phyloP scores from a whole-genome alignment of 1,284 basidiomycete species.

The Phlebopus sp. region DNA sequence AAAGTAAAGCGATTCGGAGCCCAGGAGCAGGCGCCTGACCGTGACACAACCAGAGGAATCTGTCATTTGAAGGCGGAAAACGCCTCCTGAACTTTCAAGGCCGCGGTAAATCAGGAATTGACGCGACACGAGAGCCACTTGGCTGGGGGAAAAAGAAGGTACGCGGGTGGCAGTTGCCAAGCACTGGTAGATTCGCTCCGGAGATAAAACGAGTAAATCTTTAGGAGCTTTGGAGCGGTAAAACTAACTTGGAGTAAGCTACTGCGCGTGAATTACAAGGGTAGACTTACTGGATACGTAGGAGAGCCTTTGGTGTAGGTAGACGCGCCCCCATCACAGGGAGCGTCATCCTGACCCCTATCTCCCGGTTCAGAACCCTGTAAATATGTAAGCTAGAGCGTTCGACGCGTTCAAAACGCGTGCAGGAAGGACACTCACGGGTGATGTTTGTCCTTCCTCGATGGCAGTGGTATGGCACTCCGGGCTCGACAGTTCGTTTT shows the following conservation, averaged over 20 bases:
- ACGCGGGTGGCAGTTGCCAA: neutral
- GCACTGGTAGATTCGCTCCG: neutral
- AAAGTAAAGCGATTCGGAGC: neutral
- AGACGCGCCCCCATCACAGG: no score
- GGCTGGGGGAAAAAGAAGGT: neutral
- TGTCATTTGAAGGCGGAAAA: neutral
- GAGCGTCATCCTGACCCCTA: no score
- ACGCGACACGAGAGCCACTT: neutral
- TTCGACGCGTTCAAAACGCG: no score
- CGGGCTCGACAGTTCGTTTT: no score
- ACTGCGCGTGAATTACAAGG: neutral
- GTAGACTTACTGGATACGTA: neutral
- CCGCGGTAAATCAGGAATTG: neutral
- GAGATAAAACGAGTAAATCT: neutral
- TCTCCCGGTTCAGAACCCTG: no score
- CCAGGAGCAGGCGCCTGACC: neutral
- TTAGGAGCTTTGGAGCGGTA: neutral
- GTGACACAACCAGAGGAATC: neutral
- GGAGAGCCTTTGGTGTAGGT: neutral
- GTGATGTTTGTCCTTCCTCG: no score
- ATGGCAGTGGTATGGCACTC: no score
- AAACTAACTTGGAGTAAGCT: neutral
- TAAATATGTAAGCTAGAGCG: no score
- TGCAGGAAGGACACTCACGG: no score
- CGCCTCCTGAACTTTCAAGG: neutral